Base-by-base conservation (phyloP, 1,284 basidiomycete genomes). In the Ustilago hordei region DNA sequence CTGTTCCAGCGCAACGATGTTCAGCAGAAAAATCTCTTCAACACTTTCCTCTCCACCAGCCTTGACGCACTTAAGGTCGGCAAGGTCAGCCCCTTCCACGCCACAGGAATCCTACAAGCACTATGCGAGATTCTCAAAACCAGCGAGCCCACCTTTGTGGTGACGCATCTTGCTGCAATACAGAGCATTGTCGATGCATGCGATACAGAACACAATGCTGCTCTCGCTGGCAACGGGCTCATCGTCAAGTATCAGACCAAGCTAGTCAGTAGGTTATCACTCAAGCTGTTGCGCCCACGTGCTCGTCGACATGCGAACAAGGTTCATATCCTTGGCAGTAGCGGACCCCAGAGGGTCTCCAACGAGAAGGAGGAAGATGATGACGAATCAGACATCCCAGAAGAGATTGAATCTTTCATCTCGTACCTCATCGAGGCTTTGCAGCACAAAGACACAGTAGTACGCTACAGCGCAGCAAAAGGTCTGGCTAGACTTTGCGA, bases 391-490 rank as follows among this genome's bases (percentile, higher is more conserved):
- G 92, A 95, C 32, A 89, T 95, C 2, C 92, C 94, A 0, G 92
- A 93, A 56, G 91, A 92, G 60, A 89, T 95, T 5, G 96, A 99
- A 83, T 86, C 86, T 0, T 89, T 91, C 38, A 88, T 98, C 15
- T 91, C 93, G 69, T 89, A 91, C 41, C 87, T 98, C 2, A 91
- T 98, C 82, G 88, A 89, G 35, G 89, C 89, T 12, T 87, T 98
- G 23, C 92, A 94, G 81, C 94, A 98, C 86, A 93, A 97, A 94
- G 95, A 98, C 84, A 98, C 97, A 0, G 89, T 95, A 35, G 95
- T 99, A 23, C 92, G 97, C 54, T 99, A 95, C 90, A 95, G 95
- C 11, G 91, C 94, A 2, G 94, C 97, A 6, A 99, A 99, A 86
- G 94, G 94, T 32, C 88, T 98, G 12, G 93, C 95, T 6, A 91